phyloP scores from a whole-genome alignment of 2,329 filamentous ascomycete genomes.

The Endoconidiophora laricicola region DNA sequence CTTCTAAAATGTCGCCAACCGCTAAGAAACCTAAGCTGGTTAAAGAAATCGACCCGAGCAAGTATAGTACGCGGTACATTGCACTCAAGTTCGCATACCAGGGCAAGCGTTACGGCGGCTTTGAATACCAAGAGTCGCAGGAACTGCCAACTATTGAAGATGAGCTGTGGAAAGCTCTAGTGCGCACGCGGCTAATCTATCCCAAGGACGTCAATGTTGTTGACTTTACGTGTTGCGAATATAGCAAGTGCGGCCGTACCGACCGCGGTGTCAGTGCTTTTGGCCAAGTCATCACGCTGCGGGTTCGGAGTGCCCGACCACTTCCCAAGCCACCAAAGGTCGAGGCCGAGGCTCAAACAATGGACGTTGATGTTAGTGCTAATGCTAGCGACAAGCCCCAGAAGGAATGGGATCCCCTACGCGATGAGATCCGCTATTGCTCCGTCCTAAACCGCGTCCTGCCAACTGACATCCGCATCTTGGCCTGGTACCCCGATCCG shows the following conservation, averaged over 20 bases:
- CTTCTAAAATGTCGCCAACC: slow-evolving; percentile 7
- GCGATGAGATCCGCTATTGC: slow-evolving; percentile 72
- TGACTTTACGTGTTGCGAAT: slow-evolving; percentile 72
- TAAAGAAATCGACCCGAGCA: slow-evolving; percentile 53
- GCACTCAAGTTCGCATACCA: slow-evolving; percentile 90
- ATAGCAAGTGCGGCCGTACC: slow-evolving; percentile 88
- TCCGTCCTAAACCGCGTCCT: slow-evolving; percentile 73
- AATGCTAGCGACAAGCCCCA: slow-evolving; percentile 14
- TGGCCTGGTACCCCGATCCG: slow-evolving; percentile 82
- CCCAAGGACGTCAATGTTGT: slow-evolving; percentile 46
- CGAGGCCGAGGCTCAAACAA: slow-evolving; percentile 12
- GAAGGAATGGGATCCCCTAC: slow-evolving; percentile 44
- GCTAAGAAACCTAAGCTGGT: slow-evolving; percentile 24
- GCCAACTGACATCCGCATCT: slow-evolving; percentile 72
- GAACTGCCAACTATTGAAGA: slow-evolving; percentile 74
- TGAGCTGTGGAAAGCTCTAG: slow-evolving; percentile 79
- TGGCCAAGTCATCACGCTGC: slow-evolving; percentile 77
- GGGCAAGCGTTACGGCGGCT: slow-evolving; percentile 80
- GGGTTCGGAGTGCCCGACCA: slow-evolving; percentile 65
- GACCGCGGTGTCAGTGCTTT: slow-evolving; percentile 92
- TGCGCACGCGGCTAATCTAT: slow-evolving; percentile 66
- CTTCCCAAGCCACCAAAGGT: slow-evolving; percentile 22
- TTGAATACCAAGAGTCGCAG: slow-evolving; percentile 67
- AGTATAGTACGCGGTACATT: slow-evolving; percentile 69
- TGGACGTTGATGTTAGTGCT: slow-evolving; percentile 4